Conservation (phyloP, 495 filamentous ascomycete genomes). For the Penicillium pancosmium region DNA sequence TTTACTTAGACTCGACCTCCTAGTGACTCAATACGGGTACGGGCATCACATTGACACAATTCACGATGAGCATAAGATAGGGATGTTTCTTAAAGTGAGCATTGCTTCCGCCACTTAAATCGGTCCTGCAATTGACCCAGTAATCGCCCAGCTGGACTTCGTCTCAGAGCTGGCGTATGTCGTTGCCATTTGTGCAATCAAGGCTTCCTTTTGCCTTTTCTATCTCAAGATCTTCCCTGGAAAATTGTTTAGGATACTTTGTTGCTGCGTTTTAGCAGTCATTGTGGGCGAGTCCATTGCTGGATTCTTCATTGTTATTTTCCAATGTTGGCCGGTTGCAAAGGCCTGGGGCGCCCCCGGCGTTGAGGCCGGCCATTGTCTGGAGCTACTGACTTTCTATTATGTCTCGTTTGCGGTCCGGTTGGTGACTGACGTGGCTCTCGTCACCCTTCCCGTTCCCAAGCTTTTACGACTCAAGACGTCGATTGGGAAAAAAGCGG, state of each 20-base stretch:
- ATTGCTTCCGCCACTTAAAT: background rate
- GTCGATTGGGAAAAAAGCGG: constrained; percentile 21
- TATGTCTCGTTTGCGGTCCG: constrained; percentile 20
- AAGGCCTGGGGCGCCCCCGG: constrained; percentile 17
- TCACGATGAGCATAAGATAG: background rate
- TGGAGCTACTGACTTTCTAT: constrained; percentile 15
- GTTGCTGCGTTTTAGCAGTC: constrained; percentile 6
- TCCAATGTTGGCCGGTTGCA: constrained; percentile 16
- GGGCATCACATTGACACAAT: constrained; percentile 14
- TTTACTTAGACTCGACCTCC: background rate
- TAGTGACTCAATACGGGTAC: constrained; percentile 18
- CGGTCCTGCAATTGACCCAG: background rate
- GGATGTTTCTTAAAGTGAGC: constrained; percentile 17
- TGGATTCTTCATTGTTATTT: constrained; percentile 15
- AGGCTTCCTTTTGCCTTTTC: constrained; percentile 16
- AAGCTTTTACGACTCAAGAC: constrained; percentile 30
- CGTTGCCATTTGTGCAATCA: constrained; percentile 13
- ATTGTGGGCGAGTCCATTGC: constrained; percentile 8
- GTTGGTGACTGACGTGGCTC: constrained; percentile 29
- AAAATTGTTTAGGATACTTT: constrained; percentile 11
- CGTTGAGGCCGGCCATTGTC: background rate
- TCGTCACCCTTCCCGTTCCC: constrained; percentile 31
- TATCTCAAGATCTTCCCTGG: constrained; percentile 11
- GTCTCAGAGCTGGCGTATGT: constrained; percentile 17
- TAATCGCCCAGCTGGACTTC: constrained; percentile 10